Base-by-base conservation (phyloP, 106 monocot genomes). In the Amphibolis antarctica region DNA sequence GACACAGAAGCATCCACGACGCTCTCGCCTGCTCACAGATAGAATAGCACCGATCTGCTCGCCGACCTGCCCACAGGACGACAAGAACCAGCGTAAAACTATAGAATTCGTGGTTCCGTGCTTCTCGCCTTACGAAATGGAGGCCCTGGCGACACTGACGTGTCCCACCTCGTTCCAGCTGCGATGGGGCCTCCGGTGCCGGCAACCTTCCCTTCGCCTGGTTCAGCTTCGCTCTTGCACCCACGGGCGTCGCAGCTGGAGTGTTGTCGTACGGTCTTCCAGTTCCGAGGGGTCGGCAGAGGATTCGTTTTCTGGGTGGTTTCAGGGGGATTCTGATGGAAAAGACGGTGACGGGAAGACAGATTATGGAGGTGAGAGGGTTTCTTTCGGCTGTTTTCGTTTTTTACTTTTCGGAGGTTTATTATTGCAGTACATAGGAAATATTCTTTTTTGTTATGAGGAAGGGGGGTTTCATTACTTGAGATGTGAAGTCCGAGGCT, bases 101-200 rank as follows among this genome's bases (percentile, higher is more conserved):
- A 10, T 49, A 49, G 49, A 49, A 49, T 49, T 19, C 49, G 14
- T 17, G 7, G 4, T 36, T 2, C 36, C 36, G 36, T 36, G 36
- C 36, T 7, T 36, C 36, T 7, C 7, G 36, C 4, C 4, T 7
- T 4, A 2, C 36, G 36, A 36, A 36, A 66, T 66, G 65, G 28
- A 12, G 29, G 28, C 65, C 44, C 19, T 66, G 51, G 65, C 51
- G 65, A 52, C 20, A 17, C 29, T 19, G 19, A 12, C 52, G 17
- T 18, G 15, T 13, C 65, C 65, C 5, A 66, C 19, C 50, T 66
- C 65, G 13, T 28, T 66, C 65, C 65, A 66, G 51, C 30, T 66
- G 49, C 49, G 51, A 52, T 66, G 65, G 65, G 65, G 52, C 30
- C 52, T 66, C 65, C 65, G 51, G 49, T 51, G 29, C 65, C 43